Conservation (phyloP, 2,329 filamentous ascomycete species). For the Stagonosporopsis vannaccii region DNA sequence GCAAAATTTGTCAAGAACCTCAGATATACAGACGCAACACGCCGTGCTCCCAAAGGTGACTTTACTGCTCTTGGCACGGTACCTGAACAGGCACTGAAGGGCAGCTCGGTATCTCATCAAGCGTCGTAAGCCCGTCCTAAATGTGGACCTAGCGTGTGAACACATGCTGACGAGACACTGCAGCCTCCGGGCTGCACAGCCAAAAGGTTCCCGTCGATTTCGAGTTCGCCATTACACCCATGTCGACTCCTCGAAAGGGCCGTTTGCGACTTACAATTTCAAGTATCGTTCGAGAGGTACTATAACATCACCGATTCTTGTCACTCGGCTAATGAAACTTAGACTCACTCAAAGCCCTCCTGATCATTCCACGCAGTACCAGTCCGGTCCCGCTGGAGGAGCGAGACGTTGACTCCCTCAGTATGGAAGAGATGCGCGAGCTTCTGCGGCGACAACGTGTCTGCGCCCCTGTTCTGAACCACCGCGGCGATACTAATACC, state of each 20-base stretch:
- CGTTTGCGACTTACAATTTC: slow-evolving; percentile 29
- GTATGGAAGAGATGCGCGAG: slow-evolving; percentile 26
- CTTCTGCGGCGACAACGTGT: slow-evolving; percentile 26
- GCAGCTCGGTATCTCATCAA: slow-evolving; percentile 23
- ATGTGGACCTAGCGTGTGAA: not conserved
- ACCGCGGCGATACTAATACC: not conserved
- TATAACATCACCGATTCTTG: not conserved
- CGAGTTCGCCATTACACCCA: not conserved
- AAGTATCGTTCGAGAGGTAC: slow-evolving; percentile 31
- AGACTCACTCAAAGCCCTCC: slow-evolving; percentile 41
- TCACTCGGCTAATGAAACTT: not conserved
- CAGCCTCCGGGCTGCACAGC: not conserved
- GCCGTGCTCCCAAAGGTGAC: not conserved
- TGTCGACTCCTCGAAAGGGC: not conserved
- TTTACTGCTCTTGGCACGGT: slow-evolving; percentile 4
- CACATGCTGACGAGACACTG: not conserved
- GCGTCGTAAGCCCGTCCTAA: slow-evolving; percentile 11
- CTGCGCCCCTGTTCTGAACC: not conserved
- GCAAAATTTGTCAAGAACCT: slow-evolving; percentile 17
- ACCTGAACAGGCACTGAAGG: slow-evolving; percentile 35
- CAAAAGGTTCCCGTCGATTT: rapidly evolving
- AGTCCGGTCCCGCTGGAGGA: slow-evolving; percentile 32
- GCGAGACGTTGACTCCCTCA: slow-evolving; percentile 20
- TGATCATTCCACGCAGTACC: slow-evolving; percentile 41
- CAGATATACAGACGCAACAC: rapidly evolving